Evolutionary conservation across 495 filamentous ascomycete genomes (phyloP).

Genomic region (Alectoria sarmentosa): DNA sequence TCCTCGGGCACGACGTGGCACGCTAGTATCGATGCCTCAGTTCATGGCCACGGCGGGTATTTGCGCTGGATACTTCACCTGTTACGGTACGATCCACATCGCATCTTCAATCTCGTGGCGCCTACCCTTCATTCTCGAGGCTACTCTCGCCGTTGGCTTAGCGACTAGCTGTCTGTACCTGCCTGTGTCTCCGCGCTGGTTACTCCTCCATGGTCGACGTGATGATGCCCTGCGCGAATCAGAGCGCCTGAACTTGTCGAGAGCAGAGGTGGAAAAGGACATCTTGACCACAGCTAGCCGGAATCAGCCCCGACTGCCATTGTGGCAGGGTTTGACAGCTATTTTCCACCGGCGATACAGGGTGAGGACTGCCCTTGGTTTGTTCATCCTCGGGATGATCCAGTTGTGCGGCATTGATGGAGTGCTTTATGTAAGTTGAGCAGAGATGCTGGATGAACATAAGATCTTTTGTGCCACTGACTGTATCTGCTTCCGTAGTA

Average conservation of each 20-base stretch:
- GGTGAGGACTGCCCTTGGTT: constrained; percentile 35
- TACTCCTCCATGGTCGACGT: constrained; percentile 35
- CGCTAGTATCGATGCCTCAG: constrained; percentile 50
- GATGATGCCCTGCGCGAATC: constrained; percentile 34
- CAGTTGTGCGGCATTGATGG: constrained; percentile 45
- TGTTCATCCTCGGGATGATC: constrained; percentile 42
- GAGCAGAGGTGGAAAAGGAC: constrained; percentile 45
- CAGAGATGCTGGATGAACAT: neutral
- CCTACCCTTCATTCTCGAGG: constrained; percentile 36
- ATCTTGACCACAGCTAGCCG: neutral
- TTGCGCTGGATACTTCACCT: constrained; percentile 52
- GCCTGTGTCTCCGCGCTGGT: constrained; percentile 45
- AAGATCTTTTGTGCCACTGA: neutral
- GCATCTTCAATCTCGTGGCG: constrained; percentile 51
- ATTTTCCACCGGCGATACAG: constrained; percentile 33
- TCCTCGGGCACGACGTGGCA: constrained; percentile 44
- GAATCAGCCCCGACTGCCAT: neutral
- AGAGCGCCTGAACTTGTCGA: constrained; percentile 42
- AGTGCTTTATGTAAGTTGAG: constrained; percentile 43
- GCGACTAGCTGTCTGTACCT: constrained; percentile 35
- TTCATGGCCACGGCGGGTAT: constrained; percentile 46
- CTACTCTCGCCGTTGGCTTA: constrained; percentile 33
- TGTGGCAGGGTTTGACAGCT: neutral
- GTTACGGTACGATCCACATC: constrained; percentile 49
- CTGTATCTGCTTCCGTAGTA: constrained; percentile 32